Evolutionary conservation across 2,329 filamentous ascomycete species (phyloP).

Genomic region (Stachybotrys elegans): DNA sequence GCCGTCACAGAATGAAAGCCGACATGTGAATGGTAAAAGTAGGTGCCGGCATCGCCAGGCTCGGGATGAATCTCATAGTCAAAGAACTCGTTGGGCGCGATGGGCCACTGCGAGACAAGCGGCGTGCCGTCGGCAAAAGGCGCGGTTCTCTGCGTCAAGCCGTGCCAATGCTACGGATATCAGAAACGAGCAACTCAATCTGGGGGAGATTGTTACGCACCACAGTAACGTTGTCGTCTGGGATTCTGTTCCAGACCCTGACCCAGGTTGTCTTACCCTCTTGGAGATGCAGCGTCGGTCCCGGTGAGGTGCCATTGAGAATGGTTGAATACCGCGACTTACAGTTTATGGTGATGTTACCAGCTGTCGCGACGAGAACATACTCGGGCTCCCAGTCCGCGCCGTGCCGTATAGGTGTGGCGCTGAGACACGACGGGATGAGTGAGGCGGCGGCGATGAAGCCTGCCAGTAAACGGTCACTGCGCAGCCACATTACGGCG

Average conservation of each 20-base stretch:
- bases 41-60: slow-evolving; percentile 52
- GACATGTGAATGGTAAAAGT: slow-evolving; percentile 65
- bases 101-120: slow-evolving; percentile 59
- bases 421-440: neutral
- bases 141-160: slow-evolving; percentile 51
- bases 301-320: slow-evolving; percentile 49
- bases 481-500: too few relatives aligned
- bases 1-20: slow-evolving; percentile 57
- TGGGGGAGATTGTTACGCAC: slow-evolving; percentile 24
- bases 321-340: slow-evolving; percentile 39
- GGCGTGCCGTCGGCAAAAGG: slow-evolving; percentile 62
- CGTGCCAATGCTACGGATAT: slow-evolving; percentile 58
- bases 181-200: neutral
- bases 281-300: slow-evolving; percentile 40
- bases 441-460: neutral
- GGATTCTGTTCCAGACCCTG: slow-evolving; percentile 53
- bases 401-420: neutral
- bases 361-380: slow-evolving; percentile 7
- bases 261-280: slow-evolving; percentile 50
- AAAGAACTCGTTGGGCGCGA: slow-evolving; percentile 56
- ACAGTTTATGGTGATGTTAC: slow-evolving; percentile 40
- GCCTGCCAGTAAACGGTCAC: neutral
- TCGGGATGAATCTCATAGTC: slow-evolving; percentile 59
- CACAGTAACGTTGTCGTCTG: slow-evolving; percentile 47
- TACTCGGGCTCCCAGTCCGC: slow-evolving; percentile 6